Evolutionary conservation across 345 rosid species (phyloP), one percentile per base, ranked within the genome.

Genomic region (Crucihimalaya himalaica): DNA sequence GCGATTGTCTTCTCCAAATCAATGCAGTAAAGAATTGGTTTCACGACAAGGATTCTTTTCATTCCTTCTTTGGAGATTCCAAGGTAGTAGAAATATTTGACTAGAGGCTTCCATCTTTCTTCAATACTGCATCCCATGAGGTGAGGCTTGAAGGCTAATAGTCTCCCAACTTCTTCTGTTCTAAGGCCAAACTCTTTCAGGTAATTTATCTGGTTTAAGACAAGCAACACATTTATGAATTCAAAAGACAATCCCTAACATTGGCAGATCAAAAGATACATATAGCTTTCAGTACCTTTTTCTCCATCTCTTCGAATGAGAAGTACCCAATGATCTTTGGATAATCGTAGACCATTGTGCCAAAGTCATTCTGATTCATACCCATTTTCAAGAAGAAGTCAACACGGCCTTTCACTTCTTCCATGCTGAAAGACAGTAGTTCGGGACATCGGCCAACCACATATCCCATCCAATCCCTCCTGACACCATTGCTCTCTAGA

Each of bases 311-410:
- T 72, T 88, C 82, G 56, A 89, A 72, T 2, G 89, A 83, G 55
- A 82, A 91, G 71, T 71, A 71, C 13, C 97, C 96, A 15, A 89
- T 84, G 15, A 80, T 87, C 74, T 87, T 87, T 11, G 97, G 97
- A 75, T 78, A 92, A 72, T 90, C 96, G 54, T 80, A 92, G 45
- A 92, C 91, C 99, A 95, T 90, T 0, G 96, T 92, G 75, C 97
- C 96, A 68, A 95, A 95, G 80, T 89, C 97, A 62, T 83, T 87
- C 80, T 68, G 81, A 74, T 77, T 84, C 97, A 91, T 91, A 52
- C 93, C 93, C 97, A 88, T 85, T 55, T 81, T 83, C 84, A 83
- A 58, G 81, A 78, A 91, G 81, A 91, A 91, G 23, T 63, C 82
- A 20, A 87, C 92, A 16, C 97, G 91, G 25, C 43, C 67, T 81